A percentile compares a stretch with the other conserved stretches of the same genome.
These are phyloP conservation scores for Polychytrium aggregatum DNA, from an alignment of 192 early-diverging fungal genomes.

Conservation along the genomic window DNA sequence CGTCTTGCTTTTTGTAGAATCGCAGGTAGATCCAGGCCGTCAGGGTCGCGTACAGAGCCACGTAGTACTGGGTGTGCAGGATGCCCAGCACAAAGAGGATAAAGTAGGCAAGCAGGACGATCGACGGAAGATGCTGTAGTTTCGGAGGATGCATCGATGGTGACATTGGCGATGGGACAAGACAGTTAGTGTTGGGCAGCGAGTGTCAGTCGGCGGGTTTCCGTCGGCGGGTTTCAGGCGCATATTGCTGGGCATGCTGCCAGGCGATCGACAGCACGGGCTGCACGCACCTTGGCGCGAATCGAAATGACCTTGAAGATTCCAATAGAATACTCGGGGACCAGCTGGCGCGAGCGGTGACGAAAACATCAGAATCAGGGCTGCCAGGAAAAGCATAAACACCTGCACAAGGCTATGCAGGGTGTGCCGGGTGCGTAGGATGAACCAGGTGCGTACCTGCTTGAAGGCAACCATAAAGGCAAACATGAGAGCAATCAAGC, in stretches of 20 bases:
- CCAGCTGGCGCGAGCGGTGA: slow-evolving; percentile 10
- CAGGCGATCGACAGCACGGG: not conserved
- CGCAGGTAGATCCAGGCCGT: slow-evolving; percentile 74
- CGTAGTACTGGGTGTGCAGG: slow-evolving; percentile 45
- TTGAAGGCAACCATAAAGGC: slow-evolving; percentile 82
- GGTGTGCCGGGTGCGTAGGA: no score
- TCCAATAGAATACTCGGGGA: slow-evolving; percentile 75
- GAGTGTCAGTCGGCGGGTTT: slow-evolving; percentile 15
- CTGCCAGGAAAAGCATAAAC: not conserved
- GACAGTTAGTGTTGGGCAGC: slow-evolving; percentile 9
- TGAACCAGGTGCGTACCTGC: slow-evolving; percentile 28
- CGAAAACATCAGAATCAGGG: not conserved
- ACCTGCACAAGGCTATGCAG: no score
- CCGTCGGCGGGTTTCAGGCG: slow-evolving; percentile 24
- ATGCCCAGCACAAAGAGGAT: slow-evolving; percentile 31
- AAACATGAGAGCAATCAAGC: slow-evolving; percentile 56
- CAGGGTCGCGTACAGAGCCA: slow-evolving; percentile 63
- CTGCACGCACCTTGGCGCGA: slow-evolving; percentile 54
- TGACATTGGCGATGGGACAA: not conserved
- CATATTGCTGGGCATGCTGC: slow-evolving; percentile 23
- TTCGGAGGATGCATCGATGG: not conserved
- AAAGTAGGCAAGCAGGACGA: slow-evolving; percentile 26
- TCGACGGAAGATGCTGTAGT: slow-evolving; percentile 33
- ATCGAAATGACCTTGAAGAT: slow-evolving; percentile 56
- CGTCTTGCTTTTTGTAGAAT: slow-evolving; percentile 72